Conservation (phyloP, 208 protist species). For the Trichomonas tenax region DNA sequence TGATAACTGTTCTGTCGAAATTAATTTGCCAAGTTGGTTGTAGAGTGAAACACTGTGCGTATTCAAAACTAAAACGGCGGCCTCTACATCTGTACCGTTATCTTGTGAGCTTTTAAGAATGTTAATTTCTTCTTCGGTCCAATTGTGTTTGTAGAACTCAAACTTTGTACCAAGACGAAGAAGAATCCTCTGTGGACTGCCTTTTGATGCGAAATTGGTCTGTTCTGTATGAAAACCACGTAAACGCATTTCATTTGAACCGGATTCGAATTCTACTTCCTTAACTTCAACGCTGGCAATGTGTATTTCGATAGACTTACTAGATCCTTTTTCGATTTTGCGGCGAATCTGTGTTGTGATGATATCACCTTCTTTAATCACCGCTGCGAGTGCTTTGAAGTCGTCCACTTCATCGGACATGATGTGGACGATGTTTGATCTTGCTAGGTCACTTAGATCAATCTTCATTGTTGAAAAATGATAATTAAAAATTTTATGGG, state of each 20-base stretch:
- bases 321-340: background rate
- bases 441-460: background rate
- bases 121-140: background rate
- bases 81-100: background rate
- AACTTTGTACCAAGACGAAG: background rate
- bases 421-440: background rate
- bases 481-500: background rate
- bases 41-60: background rate
- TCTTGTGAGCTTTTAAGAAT: background rate
- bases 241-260: background rate
- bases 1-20: background rate
- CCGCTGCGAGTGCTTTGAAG: background rate
- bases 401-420: background rate
- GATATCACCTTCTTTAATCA: background rate
- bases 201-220: background rate
- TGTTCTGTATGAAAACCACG: background rate
- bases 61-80: background rate
- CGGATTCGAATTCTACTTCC: background rate
- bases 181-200: background rate
- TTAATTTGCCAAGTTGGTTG: background rate
- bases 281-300: background rate
- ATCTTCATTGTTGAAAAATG: background rate
- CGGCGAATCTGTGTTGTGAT: background rate
- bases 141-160: background rate
- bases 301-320: background rate